Base-by-base conservation (phyloP, 352 stramenopile genomes). In the Phytophthora parvispora region DNA sequence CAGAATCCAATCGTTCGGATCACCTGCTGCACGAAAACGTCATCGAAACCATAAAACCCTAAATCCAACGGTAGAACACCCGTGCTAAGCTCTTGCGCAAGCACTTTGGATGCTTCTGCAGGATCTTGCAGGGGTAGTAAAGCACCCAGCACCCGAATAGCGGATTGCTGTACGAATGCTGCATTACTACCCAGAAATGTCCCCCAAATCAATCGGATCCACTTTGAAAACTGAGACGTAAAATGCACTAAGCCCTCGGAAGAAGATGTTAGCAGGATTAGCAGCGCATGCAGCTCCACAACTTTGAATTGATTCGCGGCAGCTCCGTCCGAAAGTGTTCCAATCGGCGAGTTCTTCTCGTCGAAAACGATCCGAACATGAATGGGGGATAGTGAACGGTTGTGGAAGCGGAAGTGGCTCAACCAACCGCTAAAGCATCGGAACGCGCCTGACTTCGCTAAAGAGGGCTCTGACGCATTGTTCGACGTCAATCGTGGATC, bases 341-440 rank as follows among this genome's bases (percentile, higher is more conserved):
- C 31, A 34, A 42, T 43, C 0, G 56, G 45, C 16, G 47, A 28
- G 8, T 80, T 91, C 47, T 88, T 90, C 49, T 93, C 82, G 54
- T 98, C 94, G 42, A 77, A 98, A 18, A 98, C 84, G 36, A 98
- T 94, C 1, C 89, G 88, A 13, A 98, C 91, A 63, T 98, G 94
- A 59, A 98, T 98, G 5, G 94, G 90, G 13, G 91, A 97, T 18
- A 98, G 56, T 15, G 93, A 88, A 1, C 94, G 87, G 49, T 93
- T 96, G 57, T 98, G 96, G 36, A 96, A 97, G 4, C 92, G 89
- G 25, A 97, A 91, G 36, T 97, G 87, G 27, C 84, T 83, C 32
- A 98, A 60, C 54, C 86, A 84, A 0, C 95, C 95, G 31, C 97
- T 78, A 54, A 98, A 94, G 13, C 83, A 88, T 36, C 66, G 42